These are phyloP conservation scores for Epichloe amarillans DNA, from an alignment of 2,329 filamentous ascomycete genomes.

Conservation along the genomic window DNA sequence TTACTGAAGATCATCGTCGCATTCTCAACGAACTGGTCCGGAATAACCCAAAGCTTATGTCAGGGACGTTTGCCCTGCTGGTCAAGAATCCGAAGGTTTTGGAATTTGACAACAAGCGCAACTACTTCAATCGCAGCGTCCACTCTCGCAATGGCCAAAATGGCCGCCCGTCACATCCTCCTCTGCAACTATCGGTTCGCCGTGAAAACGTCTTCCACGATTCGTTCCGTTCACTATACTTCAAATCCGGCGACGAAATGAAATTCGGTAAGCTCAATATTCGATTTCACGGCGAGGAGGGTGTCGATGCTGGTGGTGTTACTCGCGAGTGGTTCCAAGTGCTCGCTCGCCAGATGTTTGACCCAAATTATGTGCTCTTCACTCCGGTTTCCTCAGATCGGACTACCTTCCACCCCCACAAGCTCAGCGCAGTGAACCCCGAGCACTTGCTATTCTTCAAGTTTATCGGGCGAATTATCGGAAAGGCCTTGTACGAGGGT, in stretches of 20 bases:
- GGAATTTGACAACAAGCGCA: constrained; percentile 98
- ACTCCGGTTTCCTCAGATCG: constrained; percentile 92
- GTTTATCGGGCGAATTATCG: constrained; percentile 96
- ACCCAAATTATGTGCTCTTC: constrained; percentile 93
- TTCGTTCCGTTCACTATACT: constrained; percentile 96
- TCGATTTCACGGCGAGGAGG: constrained; percentile 92
- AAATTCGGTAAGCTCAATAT: constrained; percentile 98
- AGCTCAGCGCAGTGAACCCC: constrained; percentile 81
- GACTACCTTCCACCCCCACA: constrained; percentile 97
- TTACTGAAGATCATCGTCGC: constrained; percentile 94
- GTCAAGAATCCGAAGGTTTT: constrained; percentile 98
- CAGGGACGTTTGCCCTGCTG: constrained; percentile 85
- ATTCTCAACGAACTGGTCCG: constrained; percentile 96
- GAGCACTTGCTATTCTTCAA: constrained; percentile 98
- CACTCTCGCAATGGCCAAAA: constrained; percentile 57
- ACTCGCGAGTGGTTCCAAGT: constrained; percentile 99
- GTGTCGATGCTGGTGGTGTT: constrained; percentile 93
- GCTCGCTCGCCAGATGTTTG: constrained; percentile 95
- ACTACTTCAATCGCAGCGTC: constrained; percentile 92
- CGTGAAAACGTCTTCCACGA: constrained; percentile 95
- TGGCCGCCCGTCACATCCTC: constrained; percentile 54
- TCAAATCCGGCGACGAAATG: constrained; percentile 93
- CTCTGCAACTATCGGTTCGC: constrained; percentile 75
- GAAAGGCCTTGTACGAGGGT: constrained; percentile 93
- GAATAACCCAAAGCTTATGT: constrained; percentile 96